A percentile compares a stretch with the other conserved stretches of the same genome.
Conservation (phyloP, 371 early-diverging fungal species). For the Mucor ambiguus region DNA sequence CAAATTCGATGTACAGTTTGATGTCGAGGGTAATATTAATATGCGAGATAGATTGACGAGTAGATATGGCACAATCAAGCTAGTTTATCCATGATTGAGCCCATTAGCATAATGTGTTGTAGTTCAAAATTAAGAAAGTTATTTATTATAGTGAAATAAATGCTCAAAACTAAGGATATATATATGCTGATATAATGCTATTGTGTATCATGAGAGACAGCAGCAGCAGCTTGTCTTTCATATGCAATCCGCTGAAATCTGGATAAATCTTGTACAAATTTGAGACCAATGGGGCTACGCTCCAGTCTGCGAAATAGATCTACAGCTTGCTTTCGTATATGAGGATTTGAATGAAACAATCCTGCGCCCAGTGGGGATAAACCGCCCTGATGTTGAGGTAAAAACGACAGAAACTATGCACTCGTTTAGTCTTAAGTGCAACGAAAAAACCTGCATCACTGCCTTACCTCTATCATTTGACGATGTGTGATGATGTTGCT, state of each 20-base stretch:
- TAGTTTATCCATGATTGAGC: no score
- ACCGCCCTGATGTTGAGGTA: constrained; percentile 86
- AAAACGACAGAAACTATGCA: constrained; percentile 67
- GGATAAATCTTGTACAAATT: constrained; percentile 45
- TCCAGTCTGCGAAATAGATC: constrained; percentile 69
- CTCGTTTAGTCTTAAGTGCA: neutral
- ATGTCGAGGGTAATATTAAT: no score
- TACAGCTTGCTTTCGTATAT: constrained; percentile 64
- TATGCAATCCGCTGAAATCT: constrained; percentile 50
- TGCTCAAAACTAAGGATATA: neutral
- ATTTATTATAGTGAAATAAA: neutral
- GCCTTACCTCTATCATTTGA: constrained; percentile 78
- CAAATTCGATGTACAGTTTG: no score
- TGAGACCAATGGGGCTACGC: constrained; percentile 59
- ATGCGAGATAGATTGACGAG: no score
- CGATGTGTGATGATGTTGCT: constrained; percentile 66
- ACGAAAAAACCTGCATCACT: neutral
- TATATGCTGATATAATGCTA: neutral
- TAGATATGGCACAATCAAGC: no score
- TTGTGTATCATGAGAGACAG: neutral
- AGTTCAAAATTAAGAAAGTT: neutral
- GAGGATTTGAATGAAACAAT: constrained; percentile 73
- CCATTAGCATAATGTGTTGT: neutral
- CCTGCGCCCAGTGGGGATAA: constrained; percentile 81
- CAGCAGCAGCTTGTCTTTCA: constrained; percentile 33